Evolutionary conservation across 495 filamentous ascomycete genomes (phyloP), one percentile per base, ranked within the genome.

Genomic region (Clavariopsis aquatica): DNA sequence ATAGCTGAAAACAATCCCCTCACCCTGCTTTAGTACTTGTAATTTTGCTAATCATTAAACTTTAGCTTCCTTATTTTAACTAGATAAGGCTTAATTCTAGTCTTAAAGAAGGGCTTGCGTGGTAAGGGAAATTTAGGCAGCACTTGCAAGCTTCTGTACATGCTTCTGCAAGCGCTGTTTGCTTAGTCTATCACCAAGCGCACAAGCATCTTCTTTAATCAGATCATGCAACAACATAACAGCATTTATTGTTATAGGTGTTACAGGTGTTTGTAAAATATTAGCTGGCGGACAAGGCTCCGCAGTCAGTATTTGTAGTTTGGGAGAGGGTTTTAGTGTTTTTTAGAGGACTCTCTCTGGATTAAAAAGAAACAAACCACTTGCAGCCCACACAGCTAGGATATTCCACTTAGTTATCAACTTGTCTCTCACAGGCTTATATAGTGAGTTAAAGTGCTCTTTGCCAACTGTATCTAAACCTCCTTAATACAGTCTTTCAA

Each of bases 121-220:
- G 29, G 55, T 23, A 45, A 58, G 47, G 9, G 55, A 58, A 47
- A 47, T 58, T 47, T 58, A 3, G 28, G 55, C 55, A 47, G 55
- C 36, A 47, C 41, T 45, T 45, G 20, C 41, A 22, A 58, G 34
- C 36, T 58, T 58, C 55, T 58, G 23, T 47, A 58, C 55, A 20
- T 26, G 36, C 55, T 24, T 58, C 36, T 45, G 24, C 17, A 46
- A 17, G 23, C 55, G 41, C 9, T 28, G 34, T 10, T 54, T 54
- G 20, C 51, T 54, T 54, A n/a, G 24, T n/a, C n/a, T n/a, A 7
- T 54, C 51, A 54, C 26, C 20, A 54, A 29, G 47, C 7, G 7
- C 20, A n/a, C n/a, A n/a, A n/a, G n/a, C n/a, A n/a, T 52, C 7
- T 27, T 54, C 3, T 4, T 54, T 54, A 9, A 54, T 54, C 23